Evolutionary conservation across 2,329 filamentous ascomycete species (phyloP).

Genomic region (Diplodia scrobiculata): DNA sequence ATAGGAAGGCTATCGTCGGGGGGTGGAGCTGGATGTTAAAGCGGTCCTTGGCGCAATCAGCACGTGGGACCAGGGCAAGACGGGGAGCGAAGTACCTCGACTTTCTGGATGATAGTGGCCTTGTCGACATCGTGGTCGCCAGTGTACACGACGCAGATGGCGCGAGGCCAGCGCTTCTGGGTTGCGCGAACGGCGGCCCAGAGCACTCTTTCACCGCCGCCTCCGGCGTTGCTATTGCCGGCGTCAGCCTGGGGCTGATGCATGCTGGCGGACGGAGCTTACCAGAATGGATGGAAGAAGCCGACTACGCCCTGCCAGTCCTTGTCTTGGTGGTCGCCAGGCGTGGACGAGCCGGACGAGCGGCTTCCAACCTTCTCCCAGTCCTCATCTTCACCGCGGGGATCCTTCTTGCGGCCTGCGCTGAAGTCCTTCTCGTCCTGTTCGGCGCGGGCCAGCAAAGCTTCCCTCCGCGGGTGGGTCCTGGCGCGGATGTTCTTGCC

Average conservation of each 20-base stretch:
- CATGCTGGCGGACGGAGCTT: conserved; percentile 31
- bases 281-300: conserved; percentile 99
- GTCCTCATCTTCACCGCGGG: conserved; percentile 58
- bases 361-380: conserved; percentile 69
- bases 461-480: conserved; percentile 40
- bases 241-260: conserved; percentile 33
- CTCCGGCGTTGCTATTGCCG: conserved; percentile 81
- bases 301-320: conserved; percentile 85
- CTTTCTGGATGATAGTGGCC: conserved; percentile 72
- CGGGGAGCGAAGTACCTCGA: conserved; percentile 60
- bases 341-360: conserved; percentile 50
- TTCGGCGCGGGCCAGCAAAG: conserved; percentile 40
- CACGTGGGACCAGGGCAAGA: neutral
- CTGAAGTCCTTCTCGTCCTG: conserved; percentile 36
- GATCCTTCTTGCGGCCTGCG: conserved; percentile 33
- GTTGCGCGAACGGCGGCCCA: conserved; percentile 94
- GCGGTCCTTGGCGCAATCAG: conserved; percentile 51
- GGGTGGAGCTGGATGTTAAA: conserved; percentile 91
- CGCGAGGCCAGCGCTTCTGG: conserved; percentile 83
- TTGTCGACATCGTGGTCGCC: conserved; percentile 90
- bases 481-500: conserved; percentile 40
- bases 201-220: conserved; percentile 90
- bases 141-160: conserved; percentile 90
- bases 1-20: conserved; percentile 82
- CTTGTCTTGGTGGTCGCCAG: conserved; percentile 52